Base-by-base conservation (phyloP, 441 rosid species). In the Adansonia grandidieri region DNA sequence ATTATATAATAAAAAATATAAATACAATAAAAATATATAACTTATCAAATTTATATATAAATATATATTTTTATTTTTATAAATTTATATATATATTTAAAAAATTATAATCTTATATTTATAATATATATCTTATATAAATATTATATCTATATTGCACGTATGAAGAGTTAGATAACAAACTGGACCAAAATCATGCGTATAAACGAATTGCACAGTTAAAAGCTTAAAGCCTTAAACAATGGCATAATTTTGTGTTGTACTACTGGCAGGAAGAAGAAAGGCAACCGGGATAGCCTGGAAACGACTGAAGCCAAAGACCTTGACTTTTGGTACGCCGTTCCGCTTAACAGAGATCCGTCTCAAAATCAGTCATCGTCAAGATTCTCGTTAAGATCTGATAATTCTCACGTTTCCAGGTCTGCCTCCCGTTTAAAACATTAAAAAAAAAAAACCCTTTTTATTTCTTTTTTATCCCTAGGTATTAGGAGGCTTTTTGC, bases 311-410 rank as follows among this genome's bases (percentile, higher is more conserved):
- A 87, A 71, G 78, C 80, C 7, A 88, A 84, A 53, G 89, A 82
- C 82, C 78, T 83, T 54, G 85, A 85, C 32, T 87, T 84, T 78
- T 85, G 89, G 80, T 74, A 79, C 84, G 80, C 94, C 2, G 85
- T 83, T 72, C 86, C 86, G 44, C 72, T 86, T 53, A 82, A 77
- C 20, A 82, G 83, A 80, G 90, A 86, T 82, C 85, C 83, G 19
- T 58, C 50, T 14, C 77, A 44, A 6, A 71, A 45, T 5, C 73
- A 81, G 14, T 87, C 80, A 40, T 74, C 83, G 0, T 63, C 68
- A 32, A 81, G 77, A 61, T 85, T 85, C 57, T 51, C 80, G 82
- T 73, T 86, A 13, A 79, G 87, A 75, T 86, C 91, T 47, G 82
- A 87, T 50, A 77, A 68, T 47, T 75, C 53, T 56, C 78, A 32